Evolutionary conservation across 331 rosid genomes (phyloP), one percentile per base, ranked within the genome.

Genomic region (Malus hybrid): DNA sequence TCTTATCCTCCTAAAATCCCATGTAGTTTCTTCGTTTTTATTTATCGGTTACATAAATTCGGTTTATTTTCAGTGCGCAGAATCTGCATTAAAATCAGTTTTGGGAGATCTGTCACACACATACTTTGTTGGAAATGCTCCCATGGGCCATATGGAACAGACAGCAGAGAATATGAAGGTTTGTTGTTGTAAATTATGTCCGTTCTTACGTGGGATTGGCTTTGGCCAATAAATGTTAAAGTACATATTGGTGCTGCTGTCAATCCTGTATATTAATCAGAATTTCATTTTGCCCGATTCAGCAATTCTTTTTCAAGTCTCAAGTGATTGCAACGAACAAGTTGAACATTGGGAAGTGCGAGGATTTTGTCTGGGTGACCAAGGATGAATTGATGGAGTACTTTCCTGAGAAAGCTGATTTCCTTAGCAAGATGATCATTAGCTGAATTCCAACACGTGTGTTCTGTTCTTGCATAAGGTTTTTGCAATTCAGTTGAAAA

Each of bases 291-390:
- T 9, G 32, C 28, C 79, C 59, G 71, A 6, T 48, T 46, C 89
- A 93, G 97, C 86, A 77, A 75, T 93, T 91, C 88, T 89, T 93
- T 84, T 91, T 88, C 77, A 93, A 93, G 88, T 89, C 97, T 60
- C 96, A 91, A 88, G 90, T 91, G 74, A 85, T 93, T 62, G 98
- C 91, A 18, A 83, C 85, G 65, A 88, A 87, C 88, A 81, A 83
- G 89, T 82, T 70, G 56, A 28, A 82, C 75, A 55, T 91, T 48
- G 77, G 61, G 12, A 88, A 84, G 78, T 89, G 97, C 22, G 80
- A 91, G 76, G 93, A 93, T 82, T 88, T 79, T 84, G 93, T 76
- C 42, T 93, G 98, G 98, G 97, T 91, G 80, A 93, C 96, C 20
- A 91, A 89, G 90, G 97, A 89, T 72, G 98, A 91, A 76, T 54